Evolutionary conservation across 2,329 filamentous ascomycete species (phyloP).

Genomic region (Stylonectria norvegica): DNA sequence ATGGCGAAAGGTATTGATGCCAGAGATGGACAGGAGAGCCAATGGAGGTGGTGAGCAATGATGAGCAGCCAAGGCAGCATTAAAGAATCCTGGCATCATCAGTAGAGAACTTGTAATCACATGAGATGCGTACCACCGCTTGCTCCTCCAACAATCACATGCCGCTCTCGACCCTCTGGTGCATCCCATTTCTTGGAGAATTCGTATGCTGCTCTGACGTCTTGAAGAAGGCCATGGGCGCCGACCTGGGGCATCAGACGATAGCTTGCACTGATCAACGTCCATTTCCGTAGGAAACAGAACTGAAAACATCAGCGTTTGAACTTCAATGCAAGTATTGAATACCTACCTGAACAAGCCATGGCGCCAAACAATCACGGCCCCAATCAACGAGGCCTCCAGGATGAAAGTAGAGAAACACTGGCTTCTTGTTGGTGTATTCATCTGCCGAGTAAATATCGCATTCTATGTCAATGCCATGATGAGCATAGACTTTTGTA

Average conservation of each 20-base stretch:
- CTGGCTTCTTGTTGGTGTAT: conserved; percentile 23
- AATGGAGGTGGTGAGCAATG: conserved; percentile 28
- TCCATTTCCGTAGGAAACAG: conserved; percentile 32
- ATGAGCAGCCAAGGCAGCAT: conserved; percentile 28
- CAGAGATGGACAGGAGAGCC: conserved; percentile 34
- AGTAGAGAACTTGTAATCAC: background rate
- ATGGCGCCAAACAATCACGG: conserved; percentile 32
- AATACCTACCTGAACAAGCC: conserved; percentile 36
- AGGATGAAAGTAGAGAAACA: conserved; percentile 38
- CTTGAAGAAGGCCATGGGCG: conserved; percentile 27
- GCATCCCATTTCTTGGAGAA: conserved; percentile 27
- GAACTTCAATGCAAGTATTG: too few species aligned
- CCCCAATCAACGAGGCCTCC: conserved; percentile 34
- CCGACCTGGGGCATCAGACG: conserved; percentile 34
- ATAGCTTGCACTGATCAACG: conserved; percentile 34
- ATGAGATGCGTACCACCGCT: conserved; percentile 31
- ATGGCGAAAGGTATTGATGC: conserved; percentile 36
- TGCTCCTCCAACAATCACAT: conserved; percentile 32
- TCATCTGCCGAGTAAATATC: conserved; percentile 31
- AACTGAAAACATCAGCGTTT: too few species aligned
- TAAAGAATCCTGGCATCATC: conserved; percentile 30
- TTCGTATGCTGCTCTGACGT: conserved; percentile 30
- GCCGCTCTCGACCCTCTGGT: conserved; percentile 11
- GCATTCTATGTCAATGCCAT: conserved; percentile 33
- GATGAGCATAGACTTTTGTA: conserved; percentile 29